Evolutionary conservation across 179 eudicot genomes (phyloP).

Genomic region (Spinacia oleracea): DNA sequence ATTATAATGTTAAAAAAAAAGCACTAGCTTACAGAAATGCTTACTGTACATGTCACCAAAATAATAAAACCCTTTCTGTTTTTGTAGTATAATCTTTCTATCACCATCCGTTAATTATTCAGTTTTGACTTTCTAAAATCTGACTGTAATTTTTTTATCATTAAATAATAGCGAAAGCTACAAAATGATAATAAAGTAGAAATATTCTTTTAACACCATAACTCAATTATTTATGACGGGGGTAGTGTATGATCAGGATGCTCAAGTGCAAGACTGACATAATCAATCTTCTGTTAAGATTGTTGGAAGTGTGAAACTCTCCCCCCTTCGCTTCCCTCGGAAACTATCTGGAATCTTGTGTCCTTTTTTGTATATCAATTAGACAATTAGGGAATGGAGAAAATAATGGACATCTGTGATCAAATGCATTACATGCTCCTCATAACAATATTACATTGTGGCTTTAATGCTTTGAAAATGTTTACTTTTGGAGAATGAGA

Average conservation of each 20-base stretch:
- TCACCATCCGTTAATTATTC: too few relatives aligned
- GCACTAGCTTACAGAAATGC: not conserved
- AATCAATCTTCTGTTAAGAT: not conserved
- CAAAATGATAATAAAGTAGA: too few relatives aligned
- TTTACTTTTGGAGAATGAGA: not conserved
- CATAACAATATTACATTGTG: not conserved
- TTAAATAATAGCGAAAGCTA: too few relatives aligned
- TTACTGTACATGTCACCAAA: not conserved
- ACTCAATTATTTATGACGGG: too few relatives aligned
- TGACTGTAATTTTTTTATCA: too few relatives aligned
- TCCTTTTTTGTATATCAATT: not conserved
- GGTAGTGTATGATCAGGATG: too few relatives aligned
- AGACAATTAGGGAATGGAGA: not conserved
- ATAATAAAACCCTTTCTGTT: too few relatives aligned
- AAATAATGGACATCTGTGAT: not conserved
- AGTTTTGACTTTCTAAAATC: too few relatives aligned
- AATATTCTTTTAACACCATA: too few relatives aligned
- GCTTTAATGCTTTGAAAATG: not conserved
- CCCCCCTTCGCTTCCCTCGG: not conserved
- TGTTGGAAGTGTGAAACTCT: not conserved
- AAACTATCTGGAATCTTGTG: not conserved
- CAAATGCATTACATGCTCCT: not conserved
- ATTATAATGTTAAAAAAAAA: too few relatives aligned
- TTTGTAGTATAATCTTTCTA: too few relatives aligned
- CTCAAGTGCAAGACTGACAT: not conserved